Percentiles rank a stretch among this genome's conserved stretches.
Evolutionary conservation across 2,329 filamentous ascomycete species (phyloP).

Genomic region (Cordyceps pruinosa): DNA sequence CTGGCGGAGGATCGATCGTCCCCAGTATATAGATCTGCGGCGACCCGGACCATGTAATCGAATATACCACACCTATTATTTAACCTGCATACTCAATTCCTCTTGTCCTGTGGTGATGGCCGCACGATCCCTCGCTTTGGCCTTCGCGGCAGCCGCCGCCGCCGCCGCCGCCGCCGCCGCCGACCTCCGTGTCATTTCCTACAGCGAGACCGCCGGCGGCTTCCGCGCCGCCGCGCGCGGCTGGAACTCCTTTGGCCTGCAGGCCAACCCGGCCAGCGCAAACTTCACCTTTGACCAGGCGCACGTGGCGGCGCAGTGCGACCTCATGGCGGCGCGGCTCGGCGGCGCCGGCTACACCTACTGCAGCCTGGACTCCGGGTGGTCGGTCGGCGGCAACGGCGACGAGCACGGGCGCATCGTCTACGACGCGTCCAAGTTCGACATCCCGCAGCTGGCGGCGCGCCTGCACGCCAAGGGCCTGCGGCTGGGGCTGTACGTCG

Average conservation of each 20-base stretch:
- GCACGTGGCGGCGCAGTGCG: constrained; percentile 16
- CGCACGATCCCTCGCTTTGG: background rate
- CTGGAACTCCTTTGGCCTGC: constrained; percentile 18
- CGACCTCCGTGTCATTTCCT: constrained; percentile 15
- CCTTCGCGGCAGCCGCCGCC: constrained; percentile 11
- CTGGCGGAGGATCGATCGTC: background rate
- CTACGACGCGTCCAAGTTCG: constrained; percentile 15
- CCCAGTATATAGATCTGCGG: background rate
- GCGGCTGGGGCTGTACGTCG: constrained; percentile 16
- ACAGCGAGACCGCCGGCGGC: constrained; percentile 15
- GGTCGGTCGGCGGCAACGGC: constrained; percentile 17
- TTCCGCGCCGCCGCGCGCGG: constrained; percentile 14
- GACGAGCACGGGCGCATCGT: constrained; percentile 17
- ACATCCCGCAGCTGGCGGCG: constrained; percentile 15
- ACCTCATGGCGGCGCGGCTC: constrained; percentile 11
- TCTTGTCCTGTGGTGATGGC: background rate
- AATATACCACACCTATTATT: background rate
- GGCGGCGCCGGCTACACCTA: constrained; percentile 12
- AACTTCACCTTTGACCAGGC: constrained; percentile 15
- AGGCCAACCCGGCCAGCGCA: constrained; percentile 13
- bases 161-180: background rate
- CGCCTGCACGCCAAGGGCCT: constrained; percentile 16
- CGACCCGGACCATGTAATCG: background rate
- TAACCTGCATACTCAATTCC: background rate
- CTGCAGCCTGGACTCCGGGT: constrained; percentile 18